A percentile compares a stretch with the other conserved stretches of the same genome.
Conservation (phyloP, 495 filamentous ascomycete species). For the Penicillium crystallinum region DNA sequence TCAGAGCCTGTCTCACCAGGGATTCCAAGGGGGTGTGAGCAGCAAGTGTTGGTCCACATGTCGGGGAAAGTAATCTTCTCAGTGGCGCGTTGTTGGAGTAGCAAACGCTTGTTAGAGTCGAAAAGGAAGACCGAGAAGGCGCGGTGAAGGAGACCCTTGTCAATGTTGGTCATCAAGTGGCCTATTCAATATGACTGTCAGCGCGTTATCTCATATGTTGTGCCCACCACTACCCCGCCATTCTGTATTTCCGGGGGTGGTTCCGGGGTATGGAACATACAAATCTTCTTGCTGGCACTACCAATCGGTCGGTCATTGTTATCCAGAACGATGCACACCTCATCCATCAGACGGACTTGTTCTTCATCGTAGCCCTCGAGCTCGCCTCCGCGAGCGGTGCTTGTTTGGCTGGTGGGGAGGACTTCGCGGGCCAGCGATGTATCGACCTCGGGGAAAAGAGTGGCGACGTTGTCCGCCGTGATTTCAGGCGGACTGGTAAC, state of each 20-base stretch:
- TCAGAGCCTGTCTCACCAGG: constrained; percentile 85
- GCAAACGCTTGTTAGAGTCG: constrained; percentile 77
- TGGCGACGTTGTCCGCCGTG: constrained; percentile 80
- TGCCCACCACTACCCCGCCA: constrained; percentile 12
- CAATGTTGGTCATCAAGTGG: constrained; percentile 98
- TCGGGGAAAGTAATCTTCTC: constrained; percentile 99
- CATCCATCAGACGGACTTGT: constrained; percentile 97
- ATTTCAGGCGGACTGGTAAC: constrained; percentile 44
- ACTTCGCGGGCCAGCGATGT: constrained; percentile 65
- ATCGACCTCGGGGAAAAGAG: constrained; percentile 92
- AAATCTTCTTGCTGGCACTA: constrained; percentile 96
- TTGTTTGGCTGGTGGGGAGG: constrained; percentile 40
- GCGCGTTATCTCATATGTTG: background rate
- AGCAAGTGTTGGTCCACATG: constrained; percentile 99
- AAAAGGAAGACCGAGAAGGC: constrained; percentile 99
- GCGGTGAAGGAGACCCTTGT: constrained; percentile 89
- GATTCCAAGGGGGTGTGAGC: constrained; percentile 91
- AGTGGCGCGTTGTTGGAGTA: constrained; percentile 89
- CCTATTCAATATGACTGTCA: constrained; percentile 45
- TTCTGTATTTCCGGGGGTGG: background rate
- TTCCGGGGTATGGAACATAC: constrained; percentile 47
- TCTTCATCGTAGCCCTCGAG: constrained; percentile 91
- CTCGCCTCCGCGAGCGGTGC: constrained; percentile 37
- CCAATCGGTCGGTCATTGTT: constrained; percentile 91
- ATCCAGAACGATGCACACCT: constrained; percentile 96